These are phyloP conservation scores for Debaryomyces sp. DNA, from an alignment of 1,139 yeast species.

Conservation along the genomic window DNA sequence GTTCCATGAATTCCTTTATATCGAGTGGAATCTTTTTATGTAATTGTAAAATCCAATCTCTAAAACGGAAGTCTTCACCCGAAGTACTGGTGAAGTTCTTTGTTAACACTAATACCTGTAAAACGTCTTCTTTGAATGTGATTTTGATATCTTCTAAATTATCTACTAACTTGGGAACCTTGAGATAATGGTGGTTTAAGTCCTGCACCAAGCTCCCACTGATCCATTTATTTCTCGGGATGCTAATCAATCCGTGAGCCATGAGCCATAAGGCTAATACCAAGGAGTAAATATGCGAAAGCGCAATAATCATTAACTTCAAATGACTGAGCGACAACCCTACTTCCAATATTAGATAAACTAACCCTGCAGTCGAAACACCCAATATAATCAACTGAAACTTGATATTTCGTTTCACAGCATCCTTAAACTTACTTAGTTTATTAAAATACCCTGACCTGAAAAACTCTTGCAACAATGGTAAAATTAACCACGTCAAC, in stretches of 20 bases:
- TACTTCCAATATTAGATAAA: constrained; percentile 63
- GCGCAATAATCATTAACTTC: constrained; percentile 70
- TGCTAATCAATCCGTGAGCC: constrained; percentile 76
- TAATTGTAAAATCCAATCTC: constrained; percentile 47
- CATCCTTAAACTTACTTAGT: constrained; percentile 51
- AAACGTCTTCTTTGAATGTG: constrained; percentile 63
- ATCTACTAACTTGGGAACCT: constrained; percentile 62
- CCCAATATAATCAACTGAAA: constrained; percentile 63
- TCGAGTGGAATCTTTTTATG: constrained; percentile 38
- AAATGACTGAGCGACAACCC: constrained; percentile 47
- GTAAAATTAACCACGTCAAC: constrained; percentile 74
- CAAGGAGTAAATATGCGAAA: constrained; percentile 80
- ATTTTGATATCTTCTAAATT: constrained; percentile 65
- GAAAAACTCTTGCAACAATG: constrained; percentile 71
- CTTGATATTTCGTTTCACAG: constrained; percentile 56
- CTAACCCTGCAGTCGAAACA: constrained; percentile 53
- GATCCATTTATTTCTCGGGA: constrained; percentile 64
- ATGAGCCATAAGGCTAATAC: constrained; percentile 78
- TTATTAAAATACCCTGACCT: constrained; percentile 67
- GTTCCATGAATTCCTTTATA: constrained; percentile 36
- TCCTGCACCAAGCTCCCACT: constrained; percentile 45
- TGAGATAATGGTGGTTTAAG: constrained; percentile 49
- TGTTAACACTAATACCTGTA: constrained; percentile 56
- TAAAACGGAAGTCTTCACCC: constrained; percentile 32
- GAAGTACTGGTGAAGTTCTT: constrained; percentile 36